Evolutionary conservation across 768 basidiomycete genomes (phyloP).

Genomic region (Suillus tomentosus): DNA sequence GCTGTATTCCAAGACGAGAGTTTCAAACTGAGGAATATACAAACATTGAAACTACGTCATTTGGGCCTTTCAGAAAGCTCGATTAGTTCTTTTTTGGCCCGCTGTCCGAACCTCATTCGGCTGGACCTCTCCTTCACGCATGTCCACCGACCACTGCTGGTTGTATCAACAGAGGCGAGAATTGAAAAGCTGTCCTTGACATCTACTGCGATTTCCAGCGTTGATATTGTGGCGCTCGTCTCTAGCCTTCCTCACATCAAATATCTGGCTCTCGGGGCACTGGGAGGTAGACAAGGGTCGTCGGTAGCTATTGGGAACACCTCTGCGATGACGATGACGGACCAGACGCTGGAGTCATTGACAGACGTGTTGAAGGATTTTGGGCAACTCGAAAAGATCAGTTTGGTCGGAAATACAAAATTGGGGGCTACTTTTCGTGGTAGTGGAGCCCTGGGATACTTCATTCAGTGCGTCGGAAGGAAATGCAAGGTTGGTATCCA

Average conservation of each 20-base stretch:
- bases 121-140: conserved; percentile 69
- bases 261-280: conserved; percentile 57
- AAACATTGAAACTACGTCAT: conserved; percentile 60
- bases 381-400: conserved; percentile 50
- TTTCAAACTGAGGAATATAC: conserved; percentile 42
- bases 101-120: conserved; percentile 52
- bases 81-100: conserved; percentile 41
- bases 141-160: conserved; percentile 45
- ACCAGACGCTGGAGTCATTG: conserved; percentile 46
- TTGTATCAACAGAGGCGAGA: neutral
- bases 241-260: conserved; percentile 42
- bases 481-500: conserved; percentile 52
- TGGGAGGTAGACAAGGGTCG: conserved; percentile 51
- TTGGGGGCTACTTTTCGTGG: conserved; percentile 43
- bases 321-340: conserved; percentile 57
- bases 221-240: conserved; percentile 45
- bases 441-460: conserved; percentile 41
- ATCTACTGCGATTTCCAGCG: conserved; percentile 47
- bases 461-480: conserved; percentile 56
- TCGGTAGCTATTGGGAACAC: conserved; percentile 46
- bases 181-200: conserved; percentile 64
- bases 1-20: conserved; percentile 23
- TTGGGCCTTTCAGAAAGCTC: conserved; percentile 52
- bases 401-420: conserved; percentile 64
- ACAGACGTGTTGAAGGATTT: conserved; percentile 42